Base-by-base conservation (phyloP, 2,329 filamentous ascomycete genomes). In the Hypoxylon sp. region DNA sequence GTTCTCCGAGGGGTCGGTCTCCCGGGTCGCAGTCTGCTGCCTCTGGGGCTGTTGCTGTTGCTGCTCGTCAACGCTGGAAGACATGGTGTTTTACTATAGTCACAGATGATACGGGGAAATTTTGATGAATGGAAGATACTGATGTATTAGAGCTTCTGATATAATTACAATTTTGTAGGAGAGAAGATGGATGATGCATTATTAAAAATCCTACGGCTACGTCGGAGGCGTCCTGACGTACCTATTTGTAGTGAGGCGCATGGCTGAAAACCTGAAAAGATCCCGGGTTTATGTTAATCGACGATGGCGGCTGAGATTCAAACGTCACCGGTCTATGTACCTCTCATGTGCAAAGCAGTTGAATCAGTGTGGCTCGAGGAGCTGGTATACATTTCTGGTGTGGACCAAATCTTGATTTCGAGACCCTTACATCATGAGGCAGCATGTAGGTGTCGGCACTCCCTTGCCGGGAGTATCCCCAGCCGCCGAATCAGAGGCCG, bases 341-440 rank as follows among this genome's bases (percentile, higher is more conserved):
- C 34, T 38, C 19, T 11, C 3, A 48, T 13, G 17, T 30, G 28
- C 28, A n/a, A 36, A 13, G 13, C 17, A 13, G 52, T 32, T 19
- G 17, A 45, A 52, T 57, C 34, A 38, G 25, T 58, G 32, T 49
- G 56, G 43, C n/a, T 32, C 11, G 38, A 17, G 51, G 32, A 25
- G 13, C n/a, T 7, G 13, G 46, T 52, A 38, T 63, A 68, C 64
- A 49, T 65, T 5, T 11, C 7, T n/a, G 32, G 57, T 45, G 51
- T 28, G 49, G 57, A 41, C 49, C 34, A 61, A 70, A 70, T 65
- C 68, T 38, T 57, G 68, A 70, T 70, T 70, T 70, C 9, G 23
- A 52, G 45, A 46, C 51, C 51, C 53, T 70, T 70, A 68, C 68
- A 70, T 70, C 68, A 70, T 70, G 68, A 65, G 55, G 68, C 59